A percentile compares a stretch with the other conserved stretches of the same genome.
Evolutionary conservation across 2,329 filamentous ascomycete species (phyloP).

Genomic region (Fusarium globosum): DNA sequence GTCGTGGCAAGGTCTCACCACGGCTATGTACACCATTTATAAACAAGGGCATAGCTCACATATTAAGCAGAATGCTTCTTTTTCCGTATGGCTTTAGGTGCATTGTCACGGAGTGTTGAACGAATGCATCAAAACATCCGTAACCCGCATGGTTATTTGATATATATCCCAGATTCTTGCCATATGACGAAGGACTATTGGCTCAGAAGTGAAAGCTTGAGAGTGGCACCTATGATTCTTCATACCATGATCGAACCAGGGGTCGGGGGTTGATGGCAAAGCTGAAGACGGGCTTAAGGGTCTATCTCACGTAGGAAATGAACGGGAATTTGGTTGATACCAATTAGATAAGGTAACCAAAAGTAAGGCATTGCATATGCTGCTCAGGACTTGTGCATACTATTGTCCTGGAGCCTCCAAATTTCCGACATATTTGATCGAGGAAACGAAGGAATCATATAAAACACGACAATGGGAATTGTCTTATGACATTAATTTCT

Average conservation of each 20-base stretch:
- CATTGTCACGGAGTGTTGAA: conserved; percentile 17
- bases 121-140: conserved; percentile 9
- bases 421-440: background rate
- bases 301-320: background rate
- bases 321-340: conserved; percentile 4
- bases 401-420: background rate
- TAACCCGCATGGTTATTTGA: background rate
- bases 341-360: conserved; percentile 29
- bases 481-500: background rate
- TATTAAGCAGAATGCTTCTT: background rate
- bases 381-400: background rate
- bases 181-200: background rate
- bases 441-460: background rate
- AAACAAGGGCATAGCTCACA: conserved; percentile 5
- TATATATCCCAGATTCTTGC: conserved; percentile 2
- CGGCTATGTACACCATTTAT: conserved; percentile 11
- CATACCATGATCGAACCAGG: conserved; percentile 6
- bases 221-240: background rate
- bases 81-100: background rate
- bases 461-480: background rate
- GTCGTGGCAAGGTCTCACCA: background rate
- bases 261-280: conserved; percentile 22
- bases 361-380: conserved; percentile 6
- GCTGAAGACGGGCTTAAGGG: background rate
- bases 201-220: background rate